These are phyloP conservation scores for Penicillium sp. DNA, from an alignment of 2,329 filamentous ascomycete species.

Conservation along the genomic window DNA sequence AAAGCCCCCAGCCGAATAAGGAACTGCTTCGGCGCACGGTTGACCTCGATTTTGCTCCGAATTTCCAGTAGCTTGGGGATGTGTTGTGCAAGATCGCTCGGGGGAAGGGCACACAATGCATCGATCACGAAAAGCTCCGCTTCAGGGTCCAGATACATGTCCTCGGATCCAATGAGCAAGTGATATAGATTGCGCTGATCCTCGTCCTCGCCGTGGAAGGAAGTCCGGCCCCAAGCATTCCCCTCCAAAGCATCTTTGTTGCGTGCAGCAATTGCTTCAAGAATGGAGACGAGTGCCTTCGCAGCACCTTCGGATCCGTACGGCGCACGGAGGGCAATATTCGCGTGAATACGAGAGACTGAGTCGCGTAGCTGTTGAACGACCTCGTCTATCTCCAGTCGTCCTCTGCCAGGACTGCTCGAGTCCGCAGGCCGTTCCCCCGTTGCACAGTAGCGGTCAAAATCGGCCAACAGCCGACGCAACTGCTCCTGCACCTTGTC, in stretches of 20 bases:
- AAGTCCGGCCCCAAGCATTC: slow-evolving; percentile 39
- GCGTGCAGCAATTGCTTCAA: slow-evolving; percentile 43
- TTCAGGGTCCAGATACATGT: slow-evolving; percentile 31
- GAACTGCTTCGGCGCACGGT: slow-evolving; percentile 43
- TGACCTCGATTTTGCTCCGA: slow-evolving; percentile 50
- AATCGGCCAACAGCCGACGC: slow-evolving; percentile 41
- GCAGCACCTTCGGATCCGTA: slow-evolving; percentile 44
- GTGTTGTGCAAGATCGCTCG: slow-evolving; percentile 37
- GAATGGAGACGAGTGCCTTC: slow-evolving; percentile 42
- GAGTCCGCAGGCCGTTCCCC: slow-evolving; percentile 33
- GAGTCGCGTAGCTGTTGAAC: slow-evolving; percentile 36
- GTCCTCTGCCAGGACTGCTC: slow-evolving; percentile 16
- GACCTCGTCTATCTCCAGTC: slow-evolving; percentile 37
- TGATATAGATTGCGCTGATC: slow-evolving; percentile 49
- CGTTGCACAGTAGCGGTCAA: slow-evolving; percentile 45
- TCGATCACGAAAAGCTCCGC: slow-evolving; percentile 44
- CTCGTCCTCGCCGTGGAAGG: slow-evolving; percentile 43
- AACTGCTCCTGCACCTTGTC: slow-evolving; percentile 46
- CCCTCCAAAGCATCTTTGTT: slow-evolving; percentile 46
- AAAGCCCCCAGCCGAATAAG: slow-evolving; percentile 39
- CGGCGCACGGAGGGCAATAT: slow-evolving; percentile 40
- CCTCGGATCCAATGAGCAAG: slow-evolving; percentile 43
- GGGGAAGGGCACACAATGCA: slow-evolving; percentile 41
- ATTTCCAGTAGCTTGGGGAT: slow-evolving; percentile 35
- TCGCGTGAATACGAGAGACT: slow-evolving; percentile 38